Percentiles rank a stretch among this genome's conserved stretches.
These are phyloP conservation scores for Apiotrichum laibachii DNA, from an alignment of 1,284 basidiomycete genomes.

Conservation along the genomic window DNA sequence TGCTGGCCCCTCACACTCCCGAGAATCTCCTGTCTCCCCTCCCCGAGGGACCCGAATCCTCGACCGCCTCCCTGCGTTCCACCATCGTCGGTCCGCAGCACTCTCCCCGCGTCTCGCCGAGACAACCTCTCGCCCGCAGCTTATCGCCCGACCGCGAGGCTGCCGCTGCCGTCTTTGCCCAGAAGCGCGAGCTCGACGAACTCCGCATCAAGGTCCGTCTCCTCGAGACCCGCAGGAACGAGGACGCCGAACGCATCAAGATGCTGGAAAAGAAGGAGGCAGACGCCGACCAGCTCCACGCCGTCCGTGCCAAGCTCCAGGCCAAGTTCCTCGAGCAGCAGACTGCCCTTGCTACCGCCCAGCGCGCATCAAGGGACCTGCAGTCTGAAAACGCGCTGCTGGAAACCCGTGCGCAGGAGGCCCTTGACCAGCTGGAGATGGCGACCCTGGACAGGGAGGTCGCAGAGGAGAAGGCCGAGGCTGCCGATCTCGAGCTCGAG, in stretches of 20 bases:
- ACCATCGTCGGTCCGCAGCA: background rate
- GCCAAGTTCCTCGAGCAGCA: slow-evolving; percentile 78
- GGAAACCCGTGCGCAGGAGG: slow-evolving; percentile 65
- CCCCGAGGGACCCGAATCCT: background rate
- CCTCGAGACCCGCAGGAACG: slow-evolving; percentile 78
- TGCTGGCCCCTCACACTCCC: background rate
- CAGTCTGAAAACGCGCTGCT: slow-evolving; percentile 62
- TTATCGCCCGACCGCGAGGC: slow-evolving; percentile 23
- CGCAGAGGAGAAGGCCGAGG: slow-evolving; percentile 88
- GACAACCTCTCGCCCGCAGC: slow-evolving; percentile 5
- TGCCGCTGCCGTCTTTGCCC: slow-evolving; percentile 24
- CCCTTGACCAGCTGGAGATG: slow-evolving; percentile 90
- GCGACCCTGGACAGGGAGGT: slow-evolving; percentile 93
- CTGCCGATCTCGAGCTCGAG: slow-evolving; percentile 71
- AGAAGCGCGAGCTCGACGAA: slow-evolving; percentile 63
- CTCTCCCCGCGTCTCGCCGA: slow-evolving; percentile 5
- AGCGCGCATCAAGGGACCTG: slow-evolving; percentile 65
- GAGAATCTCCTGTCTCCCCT: background rate
- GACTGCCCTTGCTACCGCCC: slow-evolving; percentile 67
- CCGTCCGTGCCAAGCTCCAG: slow-evolving; percentile 80
- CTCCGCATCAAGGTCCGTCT: slow-evolving; percentile 77
- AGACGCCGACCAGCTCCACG: slow-evolving; percentile 81
- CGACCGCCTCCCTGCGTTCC: background rate
- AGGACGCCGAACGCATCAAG: slow-evolving; percentile 77
- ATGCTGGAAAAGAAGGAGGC: slow-evolving; percentile 78